These are phyloP conservation scores for Phytophthora boehmeriae DNA, from an alignment of 352 stramenopile genomes.

Conservation along the genomic window DNA sequence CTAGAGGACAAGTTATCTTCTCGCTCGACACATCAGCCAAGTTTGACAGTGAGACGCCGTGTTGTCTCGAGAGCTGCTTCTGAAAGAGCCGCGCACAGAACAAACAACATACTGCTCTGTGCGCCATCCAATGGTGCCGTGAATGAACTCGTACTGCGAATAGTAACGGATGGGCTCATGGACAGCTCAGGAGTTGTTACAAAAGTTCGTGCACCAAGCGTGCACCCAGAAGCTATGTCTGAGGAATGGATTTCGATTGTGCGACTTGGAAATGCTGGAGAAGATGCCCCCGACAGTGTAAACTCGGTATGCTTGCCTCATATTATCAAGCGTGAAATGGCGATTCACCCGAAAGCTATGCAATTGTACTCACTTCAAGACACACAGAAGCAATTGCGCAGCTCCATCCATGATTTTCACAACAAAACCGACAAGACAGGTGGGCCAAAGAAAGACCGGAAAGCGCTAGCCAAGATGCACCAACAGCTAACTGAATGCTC, in stretches of 20 bases:
- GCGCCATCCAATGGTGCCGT: constrained; percentile 92
- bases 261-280: constrained; percentile 75
- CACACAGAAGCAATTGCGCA: constrained; percentile 63
- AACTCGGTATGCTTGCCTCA: constrained; percentile 80
- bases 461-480: constrained; percentile 76
- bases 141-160: constrained; percentile 89
- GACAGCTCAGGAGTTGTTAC: constrained; percentile 54
- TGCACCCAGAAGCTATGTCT: constrained; percentile 55
- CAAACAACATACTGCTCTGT: constrained; percentile 83
- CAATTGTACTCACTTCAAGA: constrained; percentile 67
- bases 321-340: constrained; percentile 83
- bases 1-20: constrained; percentile 72
- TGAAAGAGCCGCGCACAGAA: constrained; percentile 28
- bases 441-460: constrained; percentile 45
- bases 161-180: constrained; percentile 84
- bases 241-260: constrained; percentile 78
- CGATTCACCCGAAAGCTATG: constrained; percentile 82
- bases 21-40: constrained; percentile 24
- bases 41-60: constrained; percentile 53
- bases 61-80: constrained; percentile 49
- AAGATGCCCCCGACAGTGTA: constrained; percentile 74
- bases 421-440: constrained; percentile 55
- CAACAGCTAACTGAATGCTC: constrained; percentile 72
- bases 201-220: constrained; percentile 70
- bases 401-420: constrained; percentile 78